These are phyloP conservation scores for Euphrasia confusa DNA, from an alignment of 257 asterid genomes.

Conservation along the genomic window DNA sequence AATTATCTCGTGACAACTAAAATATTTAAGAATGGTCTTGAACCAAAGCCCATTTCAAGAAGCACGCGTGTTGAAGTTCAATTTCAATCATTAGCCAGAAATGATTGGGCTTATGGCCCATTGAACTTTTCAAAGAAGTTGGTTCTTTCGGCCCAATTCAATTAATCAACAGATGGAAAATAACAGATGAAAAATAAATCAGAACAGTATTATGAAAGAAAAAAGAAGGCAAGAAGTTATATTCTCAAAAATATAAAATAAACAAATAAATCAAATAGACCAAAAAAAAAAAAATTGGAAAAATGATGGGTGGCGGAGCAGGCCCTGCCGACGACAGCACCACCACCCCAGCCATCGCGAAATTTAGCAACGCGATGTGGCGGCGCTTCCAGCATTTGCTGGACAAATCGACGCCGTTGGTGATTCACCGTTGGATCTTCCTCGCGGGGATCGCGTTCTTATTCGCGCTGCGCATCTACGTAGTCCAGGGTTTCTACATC, in stretches of 20 bases:
- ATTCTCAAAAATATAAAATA: not conserved
- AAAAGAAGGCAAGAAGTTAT: too few relatives aligned
- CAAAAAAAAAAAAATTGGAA: not conserved
- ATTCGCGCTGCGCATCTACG: constrained; percentile 67
- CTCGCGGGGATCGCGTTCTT: constrained; percentile 48
- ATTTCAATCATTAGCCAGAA: too few relatives aligned
- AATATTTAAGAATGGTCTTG: too few relatives aligned
- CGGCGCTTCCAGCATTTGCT: constrained; percentile 77
- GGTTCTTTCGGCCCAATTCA: too few relatives aligned
- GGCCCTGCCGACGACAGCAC: constrained; percentile 35
- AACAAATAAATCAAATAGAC: constrained; percentile 37
- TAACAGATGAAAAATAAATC: not conserved
- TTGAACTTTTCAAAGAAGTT: too few relatives aligned
- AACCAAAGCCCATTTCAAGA: too few relatives aligned
- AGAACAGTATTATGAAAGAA: constrained; percentile 26
- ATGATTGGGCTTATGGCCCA: too few relatives aligned
- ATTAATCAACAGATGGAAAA: not conserved
- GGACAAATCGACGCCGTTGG: constrained; percentile 83
- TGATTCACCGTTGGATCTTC: constrained; percentile 80
- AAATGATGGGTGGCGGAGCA: constrained; percentile 51
- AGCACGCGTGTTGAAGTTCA: too few relatives aligned
- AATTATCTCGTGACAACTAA: too few relatives aligned
- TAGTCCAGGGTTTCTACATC: constrained; percentile 83
- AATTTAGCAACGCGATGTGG: constrained; percentile 48
- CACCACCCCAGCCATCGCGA: constrained; percentile 44